Evolutionary conservation across 768 basidiomycete genomes (phyloP), one percentile per base, ranked within the genome.

Genomic region (Mrakia hoshinonis): DNA sequence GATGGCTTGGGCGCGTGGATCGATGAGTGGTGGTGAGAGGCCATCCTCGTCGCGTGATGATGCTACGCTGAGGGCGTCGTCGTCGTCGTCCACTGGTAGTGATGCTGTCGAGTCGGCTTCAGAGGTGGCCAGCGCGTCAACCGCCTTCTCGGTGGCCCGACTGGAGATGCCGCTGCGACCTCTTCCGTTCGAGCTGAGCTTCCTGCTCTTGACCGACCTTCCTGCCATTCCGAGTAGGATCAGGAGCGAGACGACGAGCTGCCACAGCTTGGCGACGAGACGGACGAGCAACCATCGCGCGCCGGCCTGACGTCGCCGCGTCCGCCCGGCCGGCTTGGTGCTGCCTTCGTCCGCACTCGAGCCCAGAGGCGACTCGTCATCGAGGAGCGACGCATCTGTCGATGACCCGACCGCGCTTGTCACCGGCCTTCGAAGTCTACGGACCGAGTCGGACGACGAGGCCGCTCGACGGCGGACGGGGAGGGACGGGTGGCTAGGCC

Each of bases 1-100:
- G 22, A 52, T n/a, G 51, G 26, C 26, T 52, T 52, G 51, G 20
- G 51, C 29, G 2, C 62, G 62, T 26, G 62, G 39, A 18, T 48
- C 39, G 20, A 48, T 43, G 24, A 64, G 46, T 11, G 62, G 62
- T 31, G 62, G 62, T 5, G 22, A 46, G 43, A 64, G 39, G 18
- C 62, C 43, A 29, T 64, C n/a, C 61, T 39, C 46, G 34, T 64
- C 62, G 3, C 39, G 62, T 26, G 62, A 64, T n/a, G 62, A 46
- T 12, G 62, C 39, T 26, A 36, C 46, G 31, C 48, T 43, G 48
- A 46, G 22, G 12, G 29, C 46, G 48, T 49, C 31, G 11, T 43
- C 47, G 15, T 31, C 31, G 13, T 29, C n/a, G 7, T 49, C 64
- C 11, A 36, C 22, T 22, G 46, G 26, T 36, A 3, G 9, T 34